Evolutionary conservation across 495 filamentous ascomycete species (phyloP).

Genomic region (Penicillium samsonianum): DNA sequence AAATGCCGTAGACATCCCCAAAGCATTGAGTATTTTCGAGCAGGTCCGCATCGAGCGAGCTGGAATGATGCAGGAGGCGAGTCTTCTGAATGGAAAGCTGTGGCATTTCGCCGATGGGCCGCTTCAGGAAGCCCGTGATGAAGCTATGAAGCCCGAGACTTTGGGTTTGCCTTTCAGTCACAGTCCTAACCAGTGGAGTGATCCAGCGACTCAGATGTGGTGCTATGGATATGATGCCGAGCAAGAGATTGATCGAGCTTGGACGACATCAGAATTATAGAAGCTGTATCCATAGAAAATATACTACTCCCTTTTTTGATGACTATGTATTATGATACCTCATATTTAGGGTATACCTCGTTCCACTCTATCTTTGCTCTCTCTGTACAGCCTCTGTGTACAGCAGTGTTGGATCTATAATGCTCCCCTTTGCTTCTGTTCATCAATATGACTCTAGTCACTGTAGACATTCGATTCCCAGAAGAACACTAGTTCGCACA

Average conservation of each 20-base stretch:
- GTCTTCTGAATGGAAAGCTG: conserved; percentile 37
- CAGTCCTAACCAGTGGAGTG: conserved; percentile 54
- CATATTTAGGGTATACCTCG: background rate
- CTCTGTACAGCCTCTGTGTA: background rate
- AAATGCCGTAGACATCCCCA: conserved; percentile 13
- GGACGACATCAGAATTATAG: conserved; percentile 7
- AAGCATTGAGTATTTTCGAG: conserved; percentile 29
- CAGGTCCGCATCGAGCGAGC: conserved; percentile 30
- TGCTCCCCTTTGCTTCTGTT: background rate
- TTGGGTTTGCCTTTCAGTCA: conserved; percentile 23
- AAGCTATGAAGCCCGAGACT: conserved; percentile 39
- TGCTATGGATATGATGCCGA: conserved; percentile 52
- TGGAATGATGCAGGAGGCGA: conserved; percentile 38
- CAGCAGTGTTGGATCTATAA: background rate
- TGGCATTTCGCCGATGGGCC: conserved; percentile 52
- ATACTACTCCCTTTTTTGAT: background rate
- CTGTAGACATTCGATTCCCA: background rate
- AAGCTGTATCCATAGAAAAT: background rate
- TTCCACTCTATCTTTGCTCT: background rate
- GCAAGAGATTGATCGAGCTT: conserved; percentile 31
- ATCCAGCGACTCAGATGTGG: conserved; percentile 47
- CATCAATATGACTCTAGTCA: background rate
- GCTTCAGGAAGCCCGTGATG: conserved; percentile 43
- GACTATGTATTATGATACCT: background rate
- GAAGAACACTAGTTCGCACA: background rate